Evolutionary conservation across 208 protist species (phyloP).

Genomic region (Leishmania tropica): DNA sequence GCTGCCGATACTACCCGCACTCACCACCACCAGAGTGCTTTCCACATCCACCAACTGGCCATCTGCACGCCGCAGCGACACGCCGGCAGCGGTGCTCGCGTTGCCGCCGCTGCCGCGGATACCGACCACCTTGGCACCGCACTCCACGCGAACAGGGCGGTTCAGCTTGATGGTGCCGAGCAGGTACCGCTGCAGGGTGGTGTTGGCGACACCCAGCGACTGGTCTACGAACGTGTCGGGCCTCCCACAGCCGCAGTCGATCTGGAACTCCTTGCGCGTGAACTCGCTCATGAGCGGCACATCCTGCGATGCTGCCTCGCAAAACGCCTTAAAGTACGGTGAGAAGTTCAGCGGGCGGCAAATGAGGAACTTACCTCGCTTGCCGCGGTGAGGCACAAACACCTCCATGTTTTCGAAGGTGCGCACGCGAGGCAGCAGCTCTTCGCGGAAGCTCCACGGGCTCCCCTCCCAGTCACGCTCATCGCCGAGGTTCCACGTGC

Average conservation of each 20-base stretch:
- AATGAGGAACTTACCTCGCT: slow-evolving; percentile 72
- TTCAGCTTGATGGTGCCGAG: slow-evolving; percentile 67
- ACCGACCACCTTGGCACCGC: slow-evolving; percentile 53
- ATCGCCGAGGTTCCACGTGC: slow-evolving; percentile 76
- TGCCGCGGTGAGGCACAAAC: slow-evolving; percentile 67
- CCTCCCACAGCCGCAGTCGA: slow-evolving; percentile 59
- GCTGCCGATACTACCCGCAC: slow-evolving; percentile 67
- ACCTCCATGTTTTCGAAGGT: slow-evolving; percentile 68
- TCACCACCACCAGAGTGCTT: slow-evolving; percentile 57
- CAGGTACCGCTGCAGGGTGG: slow-evolving; percentile 74
- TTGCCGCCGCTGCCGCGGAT: slow-evolving; percentile 37
- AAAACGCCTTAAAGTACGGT: slow-evolving; percentile 73
- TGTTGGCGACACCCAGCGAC: slow-evolving; percentile 54
- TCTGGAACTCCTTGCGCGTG: slow-evolving; percentile 57
- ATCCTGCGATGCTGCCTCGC: slow-evolving; percentile 73
- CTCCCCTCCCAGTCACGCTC: slow-evolving; percentile 60
- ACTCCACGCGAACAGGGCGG: slow-evolving; percentile 63
- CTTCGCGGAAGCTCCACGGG: slow-evolving; percentile 74
- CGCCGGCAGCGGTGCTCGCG: slow-evolving; percentile 43
- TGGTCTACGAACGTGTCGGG: slow-evolving; percentile 69
- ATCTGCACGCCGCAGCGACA: slow-evolving; percentile 47
- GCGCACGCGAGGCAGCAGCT: slow-evolving; percentile 65
- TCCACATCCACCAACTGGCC: slow-evolving; percentile 51
- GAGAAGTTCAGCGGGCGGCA: slow-evolving; percentile 60
- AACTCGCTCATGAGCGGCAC: slow-evolving; percentile 74